A percentile compares a stretch with the other conserved stretches of the same genome.
phyloP scores from a whole-genome alignment of 306 rosid genomes.

The Rubus idaeus region DNA sequence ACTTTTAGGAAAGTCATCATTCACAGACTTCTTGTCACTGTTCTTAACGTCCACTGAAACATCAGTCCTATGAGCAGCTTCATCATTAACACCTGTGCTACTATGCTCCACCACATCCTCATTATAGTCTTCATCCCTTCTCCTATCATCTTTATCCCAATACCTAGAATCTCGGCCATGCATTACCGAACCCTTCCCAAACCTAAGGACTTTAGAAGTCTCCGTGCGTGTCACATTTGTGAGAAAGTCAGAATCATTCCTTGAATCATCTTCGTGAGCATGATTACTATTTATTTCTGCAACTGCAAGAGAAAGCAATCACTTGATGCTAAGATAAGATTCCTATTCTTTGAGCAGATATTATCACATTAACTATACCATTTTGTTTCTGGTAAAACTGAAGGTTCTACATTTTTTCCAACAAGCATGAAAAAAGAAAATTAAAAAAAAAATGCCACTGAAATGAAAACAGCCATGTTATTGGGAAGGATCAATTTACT shows the following conservation, averaged over 20 bases:
- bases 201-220: conserved; percentile 59
- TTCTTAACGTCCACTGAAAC: conserved; percentile 34
- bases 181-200: conserved; percentile 68
- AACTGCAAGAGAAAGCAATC: conserved; percentile 28
- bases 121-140: conserved; percentile 86
- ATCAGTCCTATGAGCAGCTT: conserved; percentile 28
- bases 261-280: conserved; percentile 54
- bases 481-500: background rate
- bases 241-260: conserved; percentile 75
- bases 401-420: too few relatives aligned
- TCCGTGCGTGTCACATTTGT: conserved; percentile 74
- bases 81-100: conserved; percentile 31
- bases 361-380: background rate
- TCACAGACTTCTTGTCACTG: conserved; percentile 31
- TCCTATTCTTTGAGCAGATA: background rate
- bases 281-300: conserved; percentile 47
- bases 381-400: background rate
- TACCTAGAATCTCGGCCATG: conserved; percentile 91
- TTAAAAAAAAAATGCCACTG: background rate
- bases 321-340: conserved; percentile 18
- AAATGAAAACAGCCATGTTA: too few relatives aligned
- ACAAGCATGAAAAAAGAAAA: too few relatives aligned
- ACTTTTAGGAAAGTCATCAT: conserved; percentile 35
- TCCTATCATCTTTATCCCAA: conserved; percentile 98
- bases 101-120: conserved; percentile 55